phyloP scores from a whole-genome alignment of 257 asterid species.

The Solanum chaucha region DNA sequence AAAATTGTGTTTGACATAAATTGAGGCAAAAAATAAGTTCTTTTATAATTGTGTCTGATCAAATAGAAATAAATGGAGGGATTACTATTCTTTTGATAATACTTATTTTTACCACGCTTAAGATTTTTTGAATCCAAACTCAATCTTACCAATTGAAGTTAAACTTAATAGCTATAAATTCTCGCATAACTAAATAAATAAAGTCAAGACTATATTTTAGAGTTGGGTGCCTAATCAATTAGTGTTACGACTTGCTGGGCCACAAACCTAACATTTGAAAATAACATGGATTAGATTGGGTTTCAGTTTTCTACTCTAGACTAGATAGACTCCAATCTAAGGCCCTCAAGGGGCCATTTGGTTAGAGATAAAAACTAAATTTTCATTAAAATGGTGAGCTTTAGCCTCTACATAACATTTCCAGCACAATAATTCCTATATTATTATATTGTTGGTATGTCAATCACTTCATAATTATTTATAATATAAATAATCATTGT shows the following conservation, averaged over 20 bases:
- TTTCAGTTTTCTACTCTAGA: neutral
- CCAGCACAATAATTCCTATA: neutral
- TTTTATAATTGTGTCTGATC: neutral
- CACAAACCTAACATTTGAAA: neutral
- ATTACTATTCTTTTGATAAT: neutral
- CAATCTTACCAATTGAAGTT: neutral
- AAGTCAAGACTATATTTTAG: neutral
- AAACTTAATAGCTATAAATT: neutral
- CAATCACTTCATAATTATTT: neutral
- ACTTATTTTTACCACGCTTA: neutral
- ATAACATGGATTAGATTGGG: neutral
- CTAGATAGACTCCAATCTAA: neutral
- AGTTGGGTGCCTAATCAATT: neutral
- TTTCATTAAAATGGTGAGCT: neutral
- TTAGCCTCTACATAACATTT: neutral
- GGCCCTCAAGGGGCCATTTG: neutral
- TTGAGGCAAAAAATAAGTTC: neutral
- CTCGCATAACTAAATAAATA: neutral
- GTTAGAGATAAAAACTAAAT: neutral
- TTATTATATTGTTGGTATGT: neutral
- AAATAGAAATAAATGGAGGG: neutral
- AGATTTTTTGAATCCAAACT: neutral
- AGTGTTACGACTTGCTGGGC: neutral
- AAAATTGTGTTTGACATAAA: neutral
- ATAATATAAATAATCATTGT: neutral